phyloP scores from a whole-genome alignment of 192 early-diverging fungal genomes.

The Rhizoclosmatium globosum region DNA sequence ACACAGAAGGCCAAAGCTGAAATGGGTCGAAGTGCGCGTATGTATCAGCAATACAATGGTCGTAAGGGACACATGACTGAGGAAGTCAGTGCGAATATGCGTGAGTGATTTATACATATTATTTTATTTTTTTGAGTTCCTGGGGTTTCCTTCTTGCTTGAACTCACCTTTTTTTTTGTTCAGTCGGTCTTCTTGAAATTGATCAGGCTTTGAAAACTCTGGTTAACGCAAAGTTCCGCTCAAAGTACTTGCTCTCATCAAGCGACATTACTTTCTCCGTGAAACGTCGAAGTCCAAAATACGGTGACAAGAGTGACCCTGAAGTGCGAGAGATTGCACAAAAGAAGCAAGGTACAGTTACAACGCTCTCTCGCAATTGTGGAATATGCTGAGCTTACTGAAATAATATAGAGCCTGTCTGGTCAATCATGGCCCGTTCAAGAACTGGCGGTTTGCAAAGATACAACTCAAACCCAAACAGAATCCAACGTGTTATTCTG shows the following conservation, averaged over 20 bases:
- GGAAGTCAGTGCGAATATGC: constrained; percentile 5
- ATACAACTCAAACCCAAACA: constrained; percentile 11
- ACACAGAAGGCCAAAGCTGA: not conserved
- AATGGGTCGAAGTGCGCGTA: not conserved
- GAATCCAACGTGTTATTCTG: constrained; percentile 26
- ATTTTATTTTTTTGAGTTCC: too few species aligned
- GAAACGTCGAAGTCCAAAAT: constrained; percentile 11
- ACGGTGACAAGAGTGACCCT: constrained; percentile 1
- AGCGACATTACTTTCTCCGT: not conserved
- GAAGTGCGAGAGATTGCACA: not conserved
- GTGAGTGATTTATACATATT: not conserved
- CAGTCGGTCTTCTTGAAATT: constrained; percentile 26
- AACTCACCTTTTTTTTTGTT: not conserved
- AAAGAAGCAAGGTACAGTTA: constrained; percentile 16
- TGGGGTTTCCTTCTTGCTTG: too few species aligned
- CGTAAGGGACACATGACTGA: constrained; percentile 6
- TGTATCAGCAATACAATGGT: constrained; percentile 8
- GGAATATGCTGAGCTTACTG: not conserved
- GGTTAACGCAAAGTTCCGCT: constrained; percentile 3
- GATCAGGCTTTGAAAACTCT: constrained; percentile 18
- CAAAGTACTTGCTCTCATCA: not conserved
- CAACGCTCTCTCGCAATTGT: not conserved
- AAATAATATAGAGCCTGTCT: constrained; percentile 13
- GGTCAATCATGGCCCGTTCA: constrained; percentile 19
- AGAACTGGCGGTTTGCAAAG: constrained; percentile 10